Evolutionary conservation across 768 basidiomycete species (phyloP), one percentile per base, ranked within the genome.

Genomic region (Chalciporus chontae): DNA sequence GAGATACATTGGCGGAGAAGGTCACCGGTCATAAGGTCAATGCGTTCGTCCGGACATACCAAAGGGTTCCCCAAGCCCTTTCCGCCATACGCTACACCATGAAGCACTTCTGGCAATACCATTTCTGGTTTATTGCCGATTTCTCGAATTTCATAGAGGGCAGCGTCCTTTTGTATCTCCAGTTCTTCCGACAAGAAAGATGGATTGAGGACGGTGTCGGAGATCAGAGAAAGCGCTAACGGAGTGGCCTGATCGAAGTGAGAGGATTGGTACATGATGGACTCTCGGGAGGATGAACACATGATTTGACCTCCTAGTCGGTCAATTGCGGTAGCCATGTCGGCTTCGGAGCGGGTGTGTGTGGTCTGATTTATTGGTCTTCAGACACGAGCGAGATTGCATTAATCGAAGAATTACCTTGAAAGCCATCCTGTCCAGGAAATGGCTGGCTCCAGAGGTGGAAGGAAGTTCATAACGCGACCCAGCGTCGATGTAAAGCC

Each of bases 201-300:
- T 9, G 96, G 82, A 62, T 91, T 82, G 48, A 87, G 76, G 43
- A 90, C 84, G 14, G 94, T 95, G 68, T 97, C 94, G 29, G 94
- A 81, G 52, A 99, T 90, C 54, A 98, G 80, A 23, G 87, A 86
- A 43, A 99, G 66, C 10, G 93, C 92, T 7, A 83, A 75, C 1
- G 89, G 83, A 2, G 94, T 90, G 36, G 83, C 83, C 53, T 83
- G 74, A 57, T 92, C 84, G 63, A 94, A 94, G 66, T 95, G 88
- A 34, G 93, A 91, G 10, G 95, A 95, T 70, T 98, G 96, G 66
- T 98, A 99, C 88, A 96, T 91, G 63, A 97, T 93, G 18, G 91
- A 81, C 67, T 99, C 96, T 40, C 96, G 78, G 2, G 92, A 87
- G 15, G 92, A 90, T 15, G 92, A 85, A 63, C 89, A 93, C 69